Percentiles rank a stretch among this genome's conserved stretches.
Evolutionary conservation across 163 green algal genomes (phyloP).

Genomic region (Trebouxia gelatinosa): DNA sequence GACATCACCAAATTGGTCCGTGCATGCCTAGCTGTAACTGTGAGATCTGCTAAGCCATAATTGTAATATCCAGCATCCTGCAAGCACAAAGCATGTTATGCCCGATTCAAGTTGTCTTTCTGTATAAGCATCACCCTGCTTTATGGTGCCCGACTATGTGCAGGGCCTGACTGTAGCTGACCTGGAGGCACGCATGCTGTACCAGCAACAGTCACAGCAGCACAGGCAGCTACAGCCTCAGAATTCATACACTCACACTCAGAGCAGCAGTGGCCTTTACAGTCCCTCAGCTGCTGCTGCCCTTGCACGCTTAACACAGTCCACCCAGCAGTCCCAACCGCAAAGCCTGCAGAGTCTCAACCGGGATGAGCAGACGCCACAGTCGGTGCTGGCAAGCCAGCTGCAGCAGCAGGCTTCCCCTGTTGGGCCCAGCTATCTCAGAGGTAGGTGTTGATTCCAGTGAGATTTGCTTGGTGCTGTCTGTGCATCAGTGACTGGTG

Average conservation of each 20-base stretch:
- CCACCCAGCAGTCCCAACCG: background rate
- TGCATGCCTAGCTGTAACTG: too few relatives aligned
- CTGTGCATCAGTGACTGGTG: background rate
- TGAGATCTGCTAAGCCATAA: too few relatives aligned
- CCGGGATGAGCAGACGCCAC: conserved; percentile 14
- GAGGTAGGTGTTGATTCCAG: too few relatives aligned
- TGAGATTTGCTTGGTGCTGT: background rate
- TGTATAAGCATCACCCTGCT: background rate
- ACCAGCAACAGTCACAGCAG: background rate
- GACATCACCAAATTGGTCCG: too few relatives aligned
- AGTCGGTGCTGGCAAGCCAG: conserved; percentile 5
- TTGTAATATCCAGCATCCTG: too few relatives aligned
- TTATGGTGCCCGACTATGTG: background rate
- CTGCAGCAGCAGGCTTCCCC: conserved; percentile 10
- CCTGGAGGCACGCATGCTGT: conserved; percentile 59
- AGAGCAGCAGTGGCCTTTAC: conserved; percentile 25
- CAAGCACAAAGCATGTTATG: background rate
- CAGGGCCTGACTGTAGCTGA: conserved; percentile 49
- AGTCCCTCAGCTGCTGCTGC: conserved; percentile 20
- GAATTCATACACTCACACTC: too few relatives aligned
- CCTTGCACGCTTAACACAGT: background rate
- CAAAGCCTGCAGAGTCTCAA: background rate
- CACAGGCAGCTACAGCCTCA: conserved; percentile 20
- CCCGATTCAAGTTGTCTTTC: background rate
- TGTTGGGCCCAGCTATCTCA: background rate